Evolutionary conservation across 2,329 filamentous ascomycete genomes (phyloP), one percentile per base, ranked within the genome.

Genomic region (Trichoderma gracile): DNA sequence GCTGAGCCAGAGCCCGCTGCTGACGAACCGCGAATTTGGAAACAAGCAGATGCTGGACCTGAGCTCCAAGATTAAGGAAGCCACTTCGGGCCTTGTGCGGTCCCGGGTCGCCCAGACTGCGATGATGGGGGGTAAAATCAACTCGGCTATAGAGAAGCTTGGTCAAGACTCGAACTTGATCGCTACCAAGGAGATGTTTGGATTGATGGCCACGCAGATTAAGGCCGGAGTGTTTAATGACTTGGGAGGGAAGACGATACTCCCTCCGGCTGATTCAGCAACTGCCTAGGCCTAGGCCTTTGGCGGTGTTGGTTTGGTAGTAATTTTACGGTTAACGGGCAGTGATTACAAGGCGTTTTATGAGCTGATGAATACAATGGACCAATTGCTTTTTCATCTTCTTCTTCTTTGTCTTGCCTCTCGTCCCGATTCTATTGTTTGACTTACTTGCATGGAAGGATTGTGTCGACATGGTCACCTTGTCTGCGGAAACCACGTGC

Each of bases 21-120:
- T 96, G 71, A 93, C 92, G 63, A 98, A 97, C 73, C 90, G 93
- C 68, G 94, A 97, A 71, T 99, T 93, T 74, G 90, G 89, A 59
- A 96, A 90, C 72, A 95, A 93, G 77, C 93, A 97, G 77, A 95
- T 99, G 78, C 81, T 89, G 55, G 95, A 99, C 76, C 82, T 98
- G 49, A 90, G 90, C 46, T 86, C 87, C 69, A 97, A 97, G 79
- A 89, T 96, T 69, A 82, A 84, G 69, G 87, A 92, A 68, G 86
- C 87, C 2, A 86, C 80, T 8, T 65, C 61, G 14, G 69, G 67
- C 27, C 69, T 75, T n/a, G 50, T 70, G 2, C 71, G 74, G 17
- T 71, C 49, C 21, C 69, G 75, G 15, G 69, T 67, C 21, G 63
- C 68, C 23, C 71, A 73, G 45, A 71, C 71, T 14, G 63, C 72